phyloP scores from a whole-genome alignment of 148 eudicot genomes.

The Silene latifolia region DNA sequence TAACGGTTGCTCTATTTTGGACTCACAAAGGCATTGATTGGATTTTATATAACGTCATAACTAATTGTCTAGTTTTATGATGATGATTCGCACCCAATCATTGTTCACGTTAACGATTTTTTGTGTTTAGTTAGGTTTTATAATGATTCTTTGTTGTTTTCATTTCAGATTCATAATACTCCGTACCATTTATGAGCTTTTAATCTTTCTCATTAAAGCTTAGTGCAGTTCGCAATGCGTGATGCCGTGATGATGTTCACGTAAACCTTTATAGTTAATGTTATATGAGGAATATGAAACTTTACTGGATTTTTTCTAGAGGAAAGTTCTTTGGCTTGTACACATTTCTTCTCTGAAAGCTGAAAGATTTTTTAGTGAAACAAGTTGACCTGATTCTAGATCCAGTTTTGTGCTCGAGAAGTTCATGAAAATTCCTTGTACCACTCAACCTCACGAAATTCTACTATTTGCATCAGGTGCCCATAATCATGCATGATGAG shows the following conservation, averaged over 20 bases:
- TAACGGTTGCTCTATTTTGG: background rate
- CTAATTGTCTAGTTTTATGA: background rate
- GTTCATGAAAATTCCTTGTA: background rate
- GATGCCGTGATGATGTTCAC: background rate
- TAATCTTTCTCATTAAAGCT: background rate
- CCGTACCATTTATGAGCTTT: no score
- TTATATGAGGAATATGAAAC: background rate
- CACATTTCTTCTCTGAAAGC: background rate
- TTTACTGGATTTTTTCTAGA: background rate
- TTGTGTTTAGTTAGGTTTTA: background rate
- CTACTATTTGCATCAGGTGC: constrained; percentile 54
- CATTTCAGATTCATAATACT: background rate
- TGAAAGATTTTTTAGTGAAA: background rate
- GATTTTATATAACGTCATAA: background rate
- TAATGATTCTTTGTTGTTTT: background rate
- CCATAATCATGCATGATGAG: constrained; percentile 75
- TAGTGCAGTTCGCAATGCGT: no score
- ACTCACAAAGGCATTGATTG: no score
- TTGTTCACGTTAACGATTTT: background rate
- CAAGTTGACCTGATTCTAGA: background rate
- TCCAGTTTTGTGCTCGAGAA: background rate
- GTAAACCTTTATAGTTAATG: background rate
- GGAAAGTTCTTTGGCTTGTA: background rate
- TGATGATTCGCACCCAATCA: background rate
- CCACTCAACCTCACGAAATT: constrained; percentile 8